These are phyloP conservation scores for Graphilbum sp. DNA, from an alignment of 2,329 filamentous ascomycete genomes.

Conservation along the genomic window DNA sequence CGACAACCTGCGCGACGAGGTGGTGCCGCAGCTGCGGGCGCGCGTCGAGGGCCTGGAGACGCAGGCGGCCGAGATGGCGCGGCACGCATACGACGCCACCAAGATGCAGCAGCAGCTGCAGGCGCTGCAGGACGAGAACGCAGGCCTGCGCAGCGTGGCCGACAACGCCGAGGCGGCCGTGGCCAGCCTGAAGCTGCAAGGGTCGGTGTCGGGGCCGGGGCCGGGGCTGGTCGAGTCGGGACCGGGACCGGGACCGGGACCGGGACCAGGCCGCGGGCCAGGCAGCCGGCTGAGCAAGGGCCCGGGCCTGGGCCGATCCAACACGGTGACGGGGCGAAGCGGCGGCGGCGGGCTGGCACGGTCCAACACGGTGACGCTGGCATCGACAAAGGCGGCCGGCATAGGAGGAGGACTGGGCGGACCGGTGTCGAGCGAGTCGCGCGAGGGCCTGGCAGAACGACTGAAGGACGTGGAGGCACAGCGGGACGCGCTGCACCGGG, in stretches of 20 bases:
- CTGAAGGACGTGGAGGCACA: slow-evolving; percentile 90
- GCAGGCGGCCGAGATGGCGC: slow-evolving; percentile 56
- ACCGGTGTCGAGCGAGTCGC: slow-evolving; percentile 32
- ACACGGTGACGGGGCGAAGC: no score
- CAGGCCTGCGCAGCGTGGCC: slow-evolving; percentile 24
- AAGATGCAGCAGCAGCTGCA: slow-evolving; percentile 80
- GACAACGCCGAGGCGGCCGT: slow-evolving; percentile 9
- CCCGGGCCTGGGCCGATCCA: no score
- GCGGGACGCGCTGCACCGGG: slow-evolving; percentile 77
- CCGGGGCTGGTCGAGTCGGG: no score
- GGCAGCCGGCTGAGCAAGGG: no score
- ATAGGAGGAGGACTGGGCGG: no score
- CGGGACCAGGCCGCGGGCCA: no score
- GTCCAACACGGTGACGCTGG: slow-evolving; percentile 40
- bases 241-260: no score
- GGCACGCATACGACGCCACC: slow-evolving; percentile 60
- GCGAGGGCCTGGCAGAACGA: slow-evolving; percentile 58
- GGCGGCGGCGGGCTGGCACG: slow-evolving; percentile 20
- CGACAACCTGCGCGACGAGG: slow-evolving; percentile 79
- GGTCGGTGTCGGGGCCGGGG: no score
- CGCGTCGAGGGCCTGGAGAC: slow-evolving; percentile 64
- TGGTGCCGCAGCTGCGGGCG: slow-evolving; percentile 63
- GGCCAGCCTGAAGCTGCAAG: neutral
- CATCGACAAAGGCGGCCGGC: no score
- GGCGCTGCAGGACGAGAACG: slow-evolving; percentile 34